phyloP scores from a whole-genome alignment of 1,139 yeast genomes.

The Diutina catenulata region DNA sequence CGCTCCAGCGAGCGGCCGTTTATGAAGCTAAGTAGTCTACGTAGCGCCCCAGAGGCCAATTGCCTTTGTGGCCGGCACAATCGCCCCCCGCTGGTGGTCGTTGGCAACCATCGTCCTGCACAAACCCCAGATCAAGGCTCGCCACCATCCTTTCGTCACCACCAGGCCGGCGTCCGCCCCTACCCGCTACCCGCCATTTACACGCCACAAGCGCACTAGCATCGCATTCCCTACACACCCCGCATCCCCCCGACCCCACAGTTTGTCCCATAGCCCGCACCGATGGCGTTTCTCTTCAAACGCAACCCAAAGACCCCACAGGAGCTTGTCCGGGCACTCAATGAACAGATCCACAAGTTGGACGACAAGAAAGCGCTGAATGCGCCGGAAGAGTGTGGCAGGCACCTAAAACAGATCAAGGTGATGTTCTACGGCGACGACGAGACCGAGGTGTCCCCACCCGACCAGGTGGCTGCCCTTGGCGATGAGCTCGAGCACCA shows the following conservation, averaged over 20 bases:
- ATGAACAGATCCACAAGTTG: conserved; percentile 60
- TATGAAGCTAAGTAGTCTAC: too few species aligned
- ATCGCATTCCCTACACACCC: neutral
- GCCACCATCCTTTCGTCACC: too few species aligned
- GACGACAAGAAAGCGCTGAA: conserved; percentile 53
- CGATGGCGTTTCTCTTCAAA: conserved; percentile 83
- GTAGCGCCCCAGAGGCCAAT: too few species aligned
- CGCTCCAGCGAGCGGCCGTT: too few species aligned
- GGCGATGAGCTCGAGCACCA: conserved; percentile 70
- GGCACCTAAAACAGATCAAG: conserved; percentile 58
- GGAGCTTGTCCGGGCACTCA: conserved; percentile 66
- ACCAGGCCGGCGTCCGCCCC: too few species aligned
- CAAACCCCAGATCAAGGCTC: too few species aligned
- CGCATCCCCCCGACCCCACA: too few species aligned
- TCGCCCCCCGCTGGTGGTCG: too few species aligned
- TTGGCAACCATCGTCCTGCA: too few species aligned
- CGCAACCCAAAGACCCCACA: conserved; percentile 87
- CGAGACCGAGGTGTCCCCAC: conserved; percentile 53
- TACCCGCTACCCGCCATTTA: neutral
- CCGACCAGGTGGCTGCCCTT: conserved; percentile 61
- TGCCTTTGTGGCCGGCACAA: too few species aligned
- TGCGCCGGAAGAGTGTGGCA: conserved; percentile 66
- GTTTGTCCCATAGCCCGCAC: neutral
- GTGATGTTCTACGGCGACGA: conserved; percentile 67
- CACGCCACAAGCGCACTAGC: neutral